These are phyloP conservation scores for Daldinia childiae DNA, from an alignment of 495 filamentous ascomycete species.

Conservation along the genomic window DNA sequence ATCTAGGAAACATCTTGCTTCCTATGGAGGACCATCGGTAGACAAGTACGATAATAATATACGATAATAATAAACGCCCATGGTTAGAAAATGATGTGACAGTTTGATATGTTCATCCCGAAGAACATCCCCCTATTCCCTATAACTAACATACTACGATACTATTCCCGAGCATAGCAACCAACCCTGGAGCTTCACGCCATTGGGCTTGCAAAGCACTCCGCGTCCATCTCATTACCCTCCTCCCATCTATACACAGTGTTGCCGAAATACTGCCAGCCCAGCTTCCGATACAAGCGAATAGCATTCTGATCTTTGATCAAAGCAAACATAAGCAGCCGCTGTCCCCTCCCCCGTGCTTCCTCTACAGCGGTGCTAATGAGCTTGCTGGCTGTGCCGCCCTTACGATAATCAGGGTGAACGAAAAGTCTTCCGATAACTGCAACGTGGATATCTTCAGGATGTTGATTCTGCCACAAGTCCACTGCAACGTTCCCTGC, in stretches of 20 bases:
- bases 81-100: no score
- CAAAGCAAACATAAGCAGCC: slow-evolving; percentile 26
- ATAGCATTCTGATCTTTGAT: slow-evolving; percentile 36
- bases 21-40: no score
- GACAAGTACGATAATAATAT: no score
- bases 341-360: slow-evolving; percentile 2
- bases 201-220: slow-evolving; percentile 23
- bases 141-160: no score
- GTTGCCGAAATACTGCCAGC: slow-evolving; percentile 28
- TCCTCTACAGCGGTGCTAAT: slow-evolving; percentile 25
- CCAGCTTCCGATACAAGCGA: slow-evolving; percentile 28
- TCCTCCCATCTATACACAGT: slow-evolving; percentile 23
- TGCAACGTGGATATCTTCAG: slow-evolving; percentile 6
- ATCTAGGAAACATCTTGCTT: no score
- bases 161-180: no score
- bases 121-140: neutral
- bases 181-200: neutral
- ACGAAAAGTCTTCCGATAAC: slow-evolving; percentile 37
- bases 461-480: slow-evolving; percentile 25
- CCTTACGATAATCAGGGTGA: slow-evolving; percentile 17
- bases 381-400: slow-evolving; percentile 22
- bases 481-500: slow-evolving; percentile 16
- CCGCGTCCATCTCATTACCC: slow-evolving; percentile 26
- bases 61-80: no score
- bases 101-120: neutral